Percentiles rank a stretch among this genome's conserved stretches.
These are phyloP conservation scores for Lenwebbia sp. DNA, from an alignment of 345 rosid genomes.

Conservation along the genomic window DNA sequence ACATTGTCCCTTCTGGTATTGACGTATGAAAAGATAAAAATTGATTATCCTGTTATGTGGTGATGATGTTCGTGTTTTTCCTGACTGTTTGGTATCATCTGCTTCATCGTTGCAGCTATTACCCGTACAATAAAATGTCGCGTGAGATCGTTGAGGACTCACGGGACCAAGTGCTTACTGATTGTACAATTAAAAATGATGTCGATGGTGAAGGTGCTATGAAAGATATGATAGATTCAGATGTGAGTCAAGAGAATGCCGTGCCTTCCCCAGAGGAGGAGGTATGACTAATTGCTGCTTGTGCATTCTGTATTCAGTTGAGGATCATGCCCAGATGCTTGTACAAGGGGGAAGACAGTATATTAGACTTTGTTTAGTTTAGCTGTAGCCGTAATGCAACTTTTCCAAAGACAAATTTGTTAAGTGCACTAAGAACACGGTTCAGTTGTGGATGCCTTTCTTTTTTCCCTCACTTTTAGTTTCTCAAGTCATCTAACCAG, in stretches of 20 bases:
- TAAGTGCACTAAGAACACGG: background rate
- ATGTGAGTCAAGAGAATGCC: constrained; percentile 8
- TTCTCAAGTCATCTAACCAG: background rate
- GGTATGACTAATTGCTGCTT: constrained; percentile 13
- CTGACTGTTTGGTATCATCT: background rate
- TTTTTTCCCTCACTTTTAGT: background rate
- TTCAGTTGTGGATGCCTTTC: background rate
- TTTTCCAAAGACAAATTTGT: background rate
- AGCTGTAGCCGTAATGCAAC: background rate
- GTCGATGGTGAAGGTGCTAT: background rate
- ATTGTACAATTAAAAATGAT: constrained; percentile 2
- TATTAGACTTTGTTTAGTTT: background rate
- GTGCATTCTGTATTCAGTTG: background rate
- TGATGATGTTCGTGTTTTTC: background rate
- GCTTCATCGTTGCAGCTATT: background rate
- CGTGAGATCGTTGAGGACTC: constrained; percentile 18
- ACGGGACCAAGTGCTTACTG: constrained; percentile 20
- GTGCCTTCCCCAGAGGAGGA: constrained; percentile 33
- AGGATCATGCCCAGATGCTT: background rate
- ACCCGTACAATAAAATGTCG: constrained; percentile 5
- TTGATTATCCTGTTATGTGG: background rate
- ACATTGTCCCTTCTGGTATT: background rate
- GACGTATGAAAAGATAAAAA: background rate
- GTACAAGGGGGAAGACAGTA: background rate
- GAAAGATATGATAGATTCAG: constrained; percentile 7